Evolutionary conservation across 1,139 yeast genomes (phyloP).

Genomic region (Komagataea norvegica): DNA sequence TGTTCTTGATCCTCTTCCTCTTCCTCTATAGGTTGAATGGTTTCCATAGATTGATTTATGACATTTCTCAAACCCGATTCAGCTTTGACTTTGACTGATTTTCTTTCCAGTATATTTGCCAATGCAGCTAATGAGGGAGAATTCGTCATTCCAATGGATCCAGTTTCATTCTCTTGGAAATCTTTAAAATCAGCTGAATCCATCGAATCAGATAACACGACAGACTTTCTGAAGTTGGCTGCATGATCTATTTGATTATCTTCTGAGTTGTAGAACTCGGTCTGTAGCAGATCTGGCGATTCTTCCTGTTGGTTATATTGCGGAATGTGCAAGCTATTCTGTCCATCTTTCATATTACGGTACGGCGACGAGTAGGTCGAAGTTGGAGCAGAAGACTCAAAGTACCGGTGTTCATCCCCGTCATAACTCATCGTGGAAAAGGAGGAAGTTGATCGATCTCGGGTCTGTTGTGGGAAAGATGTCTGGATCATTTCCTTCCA

Average conservation of each 20-base stretch:
- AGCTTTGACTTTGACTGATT: slow-evolving; percentile 22
- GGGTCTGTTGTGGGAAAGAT: slow-evolving; percentile 1
- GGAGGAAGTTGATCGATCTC: slow-evolving; percentile 2
- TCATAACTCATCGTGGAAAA: slow-evolving; percentile 6
- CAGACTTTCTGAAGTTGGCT: slow-evolving; percentile 42
- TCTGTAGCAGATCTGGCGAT: slow-evolving; percentile 21
- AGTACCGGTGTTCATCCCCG: slow-evolving; percentile 3
- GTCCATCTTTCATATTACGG: neutral
- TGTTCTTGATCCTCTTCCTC: slow-evolving; percentile 12
- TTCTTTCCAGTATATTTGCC: slow-evolving; percentile 34
- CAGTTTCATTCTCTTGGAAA: slow-evolving; percentile 8
- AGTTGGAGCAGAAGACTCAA: slow-evolving; percentile 14
- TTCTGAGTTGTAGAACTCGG: slow-evolving; percentile 30
- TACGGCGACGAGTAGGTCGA: slow-evolving; percentile 15
- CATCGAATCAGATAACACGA: slow-evolving; percentile 43
- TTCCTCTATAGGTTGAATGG: slow-evolving; percentile 11
- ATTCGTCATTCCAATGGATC: slow-evolving; percentile 36
- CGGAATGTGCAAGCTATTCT: neutral
- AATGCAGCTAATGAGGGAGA: slow-evolving; percentile 40
- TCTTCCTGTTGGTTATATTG: slow-evolving; percentile 11
- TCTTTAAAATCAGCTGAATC: slow-evolving; percentile 26
- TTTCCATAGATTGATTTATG: slow-evolving; percentile 4
- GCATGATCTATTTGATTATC: slow-evolving; percentile 38
- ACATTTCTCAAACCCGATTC: slow-evolving; percentile 8
- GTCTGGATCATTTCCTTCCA: slow-evolving; percentile 3